Conservation (phyloP, 2,329 filamentous ascomycete species). For the Leptographium radiaticola region DNA sequence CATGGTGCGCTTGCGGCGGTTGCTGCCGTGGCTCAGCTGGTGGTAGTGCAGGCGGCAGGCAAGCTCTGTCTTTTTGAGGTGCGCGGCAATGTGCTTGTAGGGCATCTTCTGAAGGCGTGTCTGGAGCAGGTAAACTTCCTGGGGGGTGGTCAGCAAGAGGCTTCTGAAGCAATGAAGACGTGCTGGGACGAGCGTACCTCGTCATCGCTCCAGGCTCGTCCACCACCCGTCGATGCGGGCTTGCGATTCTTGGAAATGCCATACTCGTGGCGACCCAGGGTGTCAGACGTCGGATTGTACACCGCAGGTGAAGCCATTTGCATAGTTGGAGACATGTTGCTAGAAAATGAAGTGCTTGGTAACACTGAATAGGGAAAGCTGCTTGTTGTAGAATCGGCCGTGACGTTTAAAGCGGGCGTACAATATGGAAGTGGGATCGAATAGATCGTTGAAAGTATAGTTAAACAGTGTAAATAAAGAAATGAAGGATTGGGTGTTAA, state of each 20-base stretch:
- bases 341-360: not conserved
- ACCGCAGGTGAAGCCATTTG: conserved; percentile 30
- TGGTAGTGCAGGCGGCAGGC: conserved; percentile 82
- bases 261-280: conserved; percentile 43
- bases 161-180: not conserved
- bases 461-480: not conserved
- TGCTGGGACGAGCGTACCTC: conserved; percentile 57
- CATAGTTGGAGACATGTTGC: conserved; percentile 35
- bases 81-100: conserved; percentile 78
- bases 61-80: conserved; percentile 77
- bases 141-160: not conserved
- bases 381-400: not conserved
- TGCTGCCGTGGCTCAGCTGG: conserved; percentile 70
- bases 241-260: conserved; percentile 54
- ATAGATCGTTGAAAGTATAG: conserved; percentile 1
- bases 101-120: conserved; percentile 80
- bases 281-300: conserved; percentile 40
- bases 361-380: too few species aligned
- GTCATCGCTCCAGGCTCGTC: conserved; percentile 74
- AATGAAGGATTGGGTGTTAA: conserved; percentile 1
- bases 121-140: conserved; percentile 77
- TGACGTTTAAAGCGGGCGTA: not conserved
- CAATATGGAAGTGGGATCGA: not conserved
- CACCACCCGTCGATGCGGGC: conserved; percentile 57
- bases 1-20: conserved; percentile 62